Percentiles rank a stretch among this genome's conserved stretches.
These are phyloP conservation scores for Porphyrellus cyaneotinctus DNA, from an alignment of 768 basidiomycete species.

Conservation along the genomic window DNA sequence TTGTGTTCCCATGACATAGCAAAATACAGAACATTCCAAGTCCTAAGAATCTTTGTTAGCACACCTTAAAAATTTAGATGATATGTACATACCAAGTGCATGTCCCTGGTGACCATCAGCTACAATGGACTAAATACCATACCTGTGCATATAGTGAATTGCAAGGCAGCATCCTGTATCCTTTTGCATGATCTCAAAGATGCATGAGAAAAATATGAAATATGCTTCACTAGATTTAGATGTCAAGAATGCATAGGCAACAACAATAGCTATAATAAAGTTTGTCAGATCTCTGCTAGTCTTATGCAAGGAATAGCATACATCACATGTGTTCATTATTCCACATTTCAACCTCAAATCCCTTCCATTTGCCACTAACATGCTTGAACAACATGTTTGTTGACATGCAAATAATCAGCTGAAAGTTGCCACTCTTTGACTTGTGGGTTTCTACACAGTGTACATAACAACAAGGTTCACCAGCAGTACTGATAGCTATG, in stretches of 20 bases:
- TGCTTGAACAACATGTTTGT: neutral
- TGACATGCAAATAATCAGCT: neutral
- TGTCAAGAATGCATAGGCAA: conserved; percentile 1
- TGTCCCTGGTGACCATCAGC: conserved; percentile 1
- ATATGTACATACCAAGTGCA: neutral
- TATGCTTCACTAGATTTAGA: neutral
- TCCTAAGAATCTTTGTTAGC: too few relatives aligned
- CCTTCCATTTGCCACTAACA: neutral
- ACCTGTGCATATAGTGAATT: neutral
- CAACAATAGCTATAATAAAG: conserved; percentile 2
- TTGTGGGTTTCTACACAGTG: neutral
- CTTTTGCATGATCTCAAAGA: neutral
- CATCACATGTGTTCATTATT: neutral
- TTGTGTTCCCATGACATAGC: too few relatives aligned
- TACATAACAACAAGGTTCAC: too few relatives aligned
- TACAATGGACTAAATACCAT: conserved; percentile 2
- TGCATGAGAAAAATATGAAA: neutral
- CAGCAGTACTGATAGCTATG: too few relatives aligned
- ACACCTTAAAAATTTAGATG: too few relatives aligned
- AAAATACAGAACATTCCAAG: too few relatives aligned
- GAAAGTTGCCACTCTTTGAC: neutral
- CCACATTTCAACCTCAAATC: conserved; percentile 5
- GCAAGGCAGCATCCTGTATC: neutral
- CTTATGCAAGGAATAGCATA: too few relatives aligned
- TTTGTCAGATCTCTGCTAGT: too few relatives aligned